phyloP scores from a whole-genome alignment of 345 rosid species.

The Lumnitzera littorea region DNA sequence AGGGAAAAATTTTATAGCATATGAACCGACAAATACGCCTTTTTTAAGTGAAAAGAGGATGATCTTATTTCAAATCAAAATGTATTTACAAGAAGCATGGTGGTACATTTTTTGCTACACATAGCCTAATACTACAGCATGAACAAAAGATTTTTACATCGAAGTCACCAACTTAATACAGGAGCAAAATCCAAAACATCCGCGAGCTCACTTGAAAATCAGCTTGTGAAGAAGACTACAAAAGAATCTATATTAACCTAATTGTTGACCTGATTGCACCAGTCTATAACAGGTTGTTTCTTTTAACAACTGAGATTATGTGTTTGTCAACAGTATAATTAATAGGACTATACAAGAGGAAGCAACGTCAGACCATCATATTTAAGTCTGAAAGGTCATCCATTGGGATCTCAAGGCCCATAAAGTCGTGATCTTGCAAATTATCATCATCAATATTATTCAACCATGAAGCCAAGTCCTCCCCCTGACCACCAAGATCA shows the following conservation, averaged over 20 bases:
- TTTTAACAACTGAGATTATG: conserved; percentile 33
- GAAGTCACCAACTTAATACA: conserved; percentile 44
- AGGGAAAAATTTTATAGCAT: background rate
- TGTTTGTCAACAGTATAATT: conserved; percentile 66
- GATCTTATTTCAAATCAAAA: conserved; percentile 58
- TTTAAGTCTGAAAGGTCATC: conserved; percentile 94
- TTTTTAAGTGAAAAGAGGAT: conserved; percentile 25
- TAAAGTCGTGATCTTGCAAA: conserved; percentile 77
- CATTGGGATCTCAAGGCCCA: conserved; percentile 99
- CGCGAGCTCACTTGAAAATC: conserved; percentile 44
- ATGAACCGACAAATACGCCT: conserved; percentile 1
- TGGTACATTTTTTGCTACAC: conserved; percentile 48
- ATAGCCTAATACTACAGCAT: conserved; percentile 36
- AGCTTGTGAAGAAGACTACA: conserved; percentile 36
- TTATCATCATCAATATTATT: conserved; percentile 79
- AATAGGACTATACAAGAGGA: conserved; percentile 69
- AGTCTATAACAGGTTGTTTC: conserved; percentile 48
- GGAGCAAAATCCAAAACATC: conserved; percentile 37
- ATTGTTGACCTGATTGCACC: conserved; percentile 37
- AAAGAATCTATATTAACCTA: conserved; percentile 71
- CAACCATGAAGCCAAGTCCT: conserved; percentile 91
- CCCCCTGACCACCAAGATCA: conserved; percentile 48
- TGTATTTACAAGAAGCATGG: conserved; percentile 77
- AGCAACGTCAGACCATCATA: conserved; percentile 83
- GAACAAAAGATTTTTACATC: conserved; percentile 57